Evolutionary conservation across 495 filamentous ascomycete genomes (phyloP).

Genomic region (Penicillium atrosanguineum): DNA sequence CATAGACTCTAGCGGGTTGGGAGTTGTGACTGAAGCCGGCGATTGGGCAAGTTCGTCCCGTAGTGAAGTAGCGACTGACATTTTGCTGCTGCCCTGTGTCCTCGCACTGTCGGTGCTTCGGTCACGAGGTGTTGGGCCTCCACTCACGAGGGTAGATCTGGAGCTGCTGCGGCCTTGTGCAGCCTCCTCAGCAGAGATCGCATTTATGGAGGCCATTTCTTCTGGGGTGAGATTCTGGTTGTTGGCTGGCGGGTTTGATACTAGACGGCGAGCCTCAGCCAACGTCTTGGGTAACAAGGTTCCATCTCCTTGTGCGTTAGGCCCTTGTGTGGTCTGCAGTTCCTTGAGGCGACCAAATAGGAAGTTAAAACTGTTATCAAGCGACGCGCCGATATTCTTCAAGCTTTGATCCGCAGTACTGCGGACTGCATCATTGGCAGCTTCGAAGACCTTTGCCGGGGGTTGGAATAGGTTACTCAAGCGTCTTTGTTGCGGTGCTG

Average conservation of each 20-base stretch:
- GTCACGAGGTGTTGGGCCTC: conserved; percentile 61
- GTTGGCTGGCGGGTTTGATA: conserved; percentile 63
- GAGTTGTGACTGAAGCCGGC: conserved; percentile 24
- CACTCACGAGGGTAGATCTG: conserved; percentile 55
- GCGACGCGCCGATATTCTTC: conserved; percentile 81
- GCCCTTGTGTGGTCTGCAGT: conserved; percentile 42
- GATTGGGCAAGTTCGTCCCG: conserved; percentile 27
- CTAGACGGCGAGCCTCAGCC: conserved; percentile 85
- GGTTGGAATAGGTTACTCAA: conserved; percentile 83
- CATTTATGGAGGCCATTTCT: conserved; percentile 41
- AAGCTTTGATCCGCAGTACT: conserved; percentile 85
- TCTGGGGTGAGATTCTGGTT: conserved; percentile 51
- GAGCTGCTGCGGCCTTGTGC: conserved; percentile 30
- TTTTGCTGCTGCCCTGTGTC: conserved; percentile 48
- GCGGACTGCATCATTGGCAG: conserved; percentile 78
- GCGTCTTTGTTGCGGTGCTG: conserved; percentile 57
- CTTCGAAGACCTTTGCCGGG: conserved; percentile 73
- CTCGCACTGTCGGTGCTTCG: conserved; percentile 73
- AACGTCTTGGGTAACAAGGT: conserved; percentile 77
- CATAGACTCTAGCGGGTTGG: conserved; percentile 73
- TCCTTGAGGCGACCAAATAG: conserved; percentile 87
- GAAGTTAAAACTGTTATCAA: conserved; percentile 92
- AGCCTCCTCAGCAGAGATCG: conserved; percentile 36
- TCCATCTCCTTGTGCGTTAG: conserved; percentile 36
- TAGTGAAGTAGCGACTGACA: conserved; percentile 22